Base-by-base conservation (phyloP, 2,329 filamentous ascomycete species). In the Lasiodiplodia gonubiensis region DNA sequence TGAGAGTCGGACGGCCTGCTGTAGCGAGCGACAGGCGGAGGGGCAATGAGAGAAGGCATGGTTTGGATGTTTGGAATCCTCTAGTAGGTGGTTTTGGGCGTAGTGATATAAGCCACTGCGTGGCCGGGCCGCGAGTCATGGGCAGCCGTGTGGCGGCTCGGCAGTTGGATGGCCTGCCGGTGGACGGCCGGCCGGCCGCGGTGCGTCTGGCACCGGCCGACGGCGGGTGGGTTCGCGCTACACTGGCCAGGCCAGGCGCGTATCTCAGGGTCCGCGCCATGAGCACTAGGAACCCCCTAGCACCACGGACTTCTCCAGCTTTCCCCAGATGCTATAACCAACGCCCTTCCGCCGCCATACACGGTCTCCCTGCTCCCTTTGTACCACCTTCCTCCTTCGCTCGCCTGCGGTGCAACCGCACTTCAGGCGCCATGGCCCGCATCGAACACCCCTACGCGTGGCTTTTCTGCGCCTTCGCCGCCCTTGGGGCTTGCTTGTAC, bases 401-500 rank as follows among this genome's bases (percentile, higher is more conserved):
- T 63, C 27, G 59, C 46, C 18, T 57, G 53, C 35, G 21, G 33
- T 57, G 33, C 30, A n/a, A 37, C 53, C 2, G 30, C 14, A 35
- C 14, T 23, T n/a, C 30, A 18, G 11, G 27, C 59, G 33, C n/a
- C 4, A 63, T 63, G 59, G 42, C 8, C 2, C 59, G 59, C 39
- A 48, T 78, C 60, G 70, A 73, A 35, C 72, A 79, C 67, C 77
- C 76, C 4, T 78, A 74, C 64, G 67, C 72, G 48, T 76, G 74
- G 74, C 68, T 75, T 39, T 80, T 75, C 52, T 78, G 78, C 69
- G 74, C 72, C 68, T 79, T 80, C 49, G 78, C 78, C 8, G 71
- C 77, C 6, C 70, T 80, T 0, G 78, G 78, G 30, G 78, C 78
- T 8, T 79, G 76, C 54, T 68, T 79, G 12, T 79, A 80, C 53